Evolutionary conservation across 2,329 filamentous ascomycete genomes (phyloP).

Genomic region (Trichoderma breve): DNA sequence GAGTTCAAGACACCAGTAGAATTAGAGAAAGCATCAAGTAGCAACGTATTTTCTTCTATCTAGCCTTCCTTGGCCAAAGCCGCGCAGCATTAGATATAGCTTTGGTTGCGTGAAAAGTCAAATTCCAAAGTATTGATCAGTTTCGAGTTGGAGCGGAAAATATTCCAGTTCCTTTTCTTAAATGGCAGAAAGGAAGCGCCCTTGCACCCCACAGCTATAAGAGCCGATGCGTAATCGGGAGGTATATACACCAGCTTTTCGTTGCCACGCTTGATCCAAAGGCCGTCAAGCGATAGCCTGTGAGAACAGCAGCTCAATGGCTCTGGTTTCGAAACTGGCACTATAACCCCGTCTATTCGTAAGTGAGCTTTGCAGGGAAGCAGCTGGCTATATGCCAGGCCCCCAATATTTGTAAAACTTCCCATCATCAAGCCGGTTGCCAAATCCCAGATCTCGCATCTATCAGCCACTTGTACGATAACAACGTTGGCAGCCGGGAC

Average conservation of each 20-base stretch:
- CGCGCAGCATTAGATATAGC: neutral
- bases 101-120: neutral
- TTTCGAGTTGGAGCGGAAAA: neutral
- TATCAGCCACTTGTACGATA: accelerated
- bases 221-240: neutral
- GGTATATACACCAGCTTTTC: neutral
- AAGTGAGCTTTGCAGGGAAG: neutral
- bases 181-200: neutral
- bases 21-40: neutral
- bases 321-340: neutral
- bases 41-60: no score
- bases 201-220: neutral
- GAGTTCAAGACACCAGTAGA: neutral
- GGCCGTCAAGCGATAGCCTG: neutral
- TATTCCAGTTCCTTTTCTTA: neutral
- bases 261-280: neutral
- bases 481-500: neutral
- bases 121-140: neutral
- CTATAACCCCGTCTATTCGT: neutral
- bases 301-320: neutral
- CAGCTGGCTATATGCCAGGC: neutral
- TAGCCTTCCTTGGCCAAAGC: no score
- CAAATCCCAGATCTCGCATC: neutral
- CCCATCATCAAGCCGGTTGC: neutral
- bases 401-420: no score